phyloP scores from a whole-genome alignment of 2,329 filamentous ascomycete genomes.

The Penicillium sp. region DNA sequence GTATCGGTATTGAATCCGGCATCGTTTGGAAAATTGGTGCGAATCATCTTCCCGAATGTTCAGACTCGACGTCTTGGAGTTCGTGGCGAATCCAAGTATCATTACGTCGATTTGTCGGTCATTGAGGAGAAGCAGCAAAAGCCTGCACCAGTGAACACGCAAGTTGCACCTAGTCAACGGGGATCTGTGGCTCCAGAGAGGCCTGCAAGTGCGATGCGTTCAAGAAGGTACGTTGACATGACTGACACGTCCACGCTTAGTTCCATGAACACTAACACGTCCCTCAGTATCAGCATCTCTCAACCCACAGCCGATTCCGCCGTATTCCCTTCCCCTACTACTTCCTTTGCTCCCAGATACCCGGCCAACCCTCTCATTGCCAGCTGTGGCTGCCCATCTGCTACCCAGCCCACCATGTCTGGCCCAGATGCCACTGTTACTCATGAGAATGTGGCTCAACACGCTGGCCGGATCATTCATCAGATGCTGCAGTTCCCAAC shows the following conservation, averaged over 20 bases:
- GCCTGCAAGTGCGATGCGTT: constrained; percentile 27
- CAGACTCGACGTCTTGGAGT: constrained; percentile 91
- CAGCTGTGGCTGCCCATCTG: constrained; percentile 33
- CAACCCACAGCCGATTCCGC: constrained; percentile 40
- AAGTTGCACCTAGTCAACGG: constrained; percentile 23
- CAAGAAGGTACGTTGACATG: constrained; percentile 28
- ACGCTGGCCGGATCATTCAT: constrained; percentile 40
- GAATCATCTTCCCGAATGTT: constrained; percentile 92
- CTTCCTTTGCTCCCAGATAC: constrained; percentile 37
- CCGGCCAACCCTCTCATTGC: constrained; percentile 19
- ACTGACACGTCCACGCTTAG: neutral
- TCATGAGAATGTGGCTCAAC: constrained; percentile 37
- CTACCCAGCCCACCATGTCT: constrained; percentile 1
- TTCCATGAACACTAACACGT: constrained; percentile 5
- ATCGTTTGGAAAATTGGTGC: constrained; percentile 94
- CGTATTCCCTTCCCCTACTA: constrained; percentile 41
- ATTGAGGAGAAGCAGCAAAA: constrained; percentile 46
- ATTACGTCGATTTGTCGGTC: constrained; percentile 65
- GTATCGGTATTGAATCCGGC: constrained; percentile 95
- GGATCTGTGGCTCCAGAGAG: constrained; percentile 22
- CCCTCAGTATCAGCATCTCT: constrained; percentile 29
- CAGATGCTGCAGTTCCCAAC: constrained; percentile 42
- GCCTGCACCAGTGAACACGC: constrained; percentile 26
- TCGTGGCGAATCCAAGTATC: constrained; percentile 96
- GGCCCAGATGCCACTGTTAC: constrained; percentile 34